Base-by-base conservation (phyloP, 2,329 filamentous ascomycete species). In the Fusarium praegraminearum region DNA sequence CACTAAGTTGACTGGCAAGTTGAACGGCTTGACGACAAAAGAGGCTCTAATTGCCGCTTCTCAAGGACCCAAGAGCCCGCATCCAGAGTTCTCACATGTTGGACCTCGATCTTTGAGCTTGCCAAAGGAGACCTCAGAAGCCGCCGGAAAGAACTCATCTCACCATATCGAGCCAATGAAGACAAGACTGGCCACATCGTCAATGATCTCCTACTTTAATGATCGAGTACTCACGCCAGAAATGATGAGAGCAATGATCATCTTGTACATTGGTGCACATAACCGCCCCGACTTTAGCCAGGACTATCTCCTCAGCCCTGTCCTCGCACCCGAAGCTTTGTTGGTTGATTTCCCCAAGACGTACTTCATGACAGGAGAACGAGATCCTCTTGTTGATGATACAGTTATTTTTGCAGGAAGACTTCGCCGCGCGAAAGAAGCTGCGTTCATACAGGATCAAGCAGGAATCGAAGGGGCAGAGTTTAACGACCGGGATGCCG, bases 241-340 rank as follows among this genome's bases (percentile, higher is more conserved):
- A 80, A 97, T 98, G 93, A 98, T 98, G 91, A 92, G 96, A 33
- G 93, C 94, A 68, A 98, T 99, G 94, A 97, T 99, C 70, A 97
- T 99, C 70, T 85, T 99, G 6, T 99, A 99, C 78, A 92, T 99
- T 57, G 96, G 96, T 1, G 94, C 94, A 0, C 92, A 98, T 77
- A 93, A 96, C 78, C 91, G 94, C 1, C 96, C 96, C 0, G 94
- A 98, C 77, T 98, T 99, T 78, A 89, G 89, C 30, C 93, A 92
- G 9, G 95, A 99, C 79, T 98, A 94, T 77, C 87, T 97, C 0
- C 87, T 99, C 4, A 97, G 93, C 0, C 96, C 96, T 0, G 90
- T 98, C 1, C 87, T 98, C 1, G 94, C 96, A 0, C 96, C 96
- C 0, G 95, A 98, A 71, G 84, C 88, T 1, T 84, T 98, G 0